Evolutionary conservation across 2,329 filamentous ascomycete species (phyloP), one percentile per base, ranked within the genome.

Genomic region (Sporothrix pallida): DNA sequence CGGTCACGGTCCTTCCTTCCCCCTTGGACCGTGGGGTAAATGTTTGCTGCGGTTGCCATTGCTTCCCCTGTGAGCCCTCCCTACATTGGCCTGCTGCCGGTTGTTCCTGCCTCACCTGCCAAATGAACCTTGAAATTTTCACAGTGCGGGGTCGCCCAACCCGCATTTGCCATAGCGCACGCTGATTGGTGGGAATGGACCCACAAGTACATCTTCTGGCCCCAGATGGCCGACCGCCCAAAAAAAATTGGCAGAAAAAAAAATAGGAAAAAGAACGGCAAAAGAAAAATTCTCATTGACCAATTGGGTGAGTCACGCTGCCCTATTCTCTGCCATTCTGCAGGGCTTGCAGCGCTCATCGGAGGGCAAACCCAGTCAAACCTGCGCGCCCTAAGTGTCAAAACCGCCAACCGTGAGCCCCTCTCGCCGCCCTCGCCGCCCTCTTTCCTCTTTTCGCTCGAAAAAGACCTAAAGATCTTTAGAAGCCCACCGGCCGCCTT

Each of bases 301-400:
- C 76, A 77, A 77, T 77, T 50, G 62, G 48, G 70, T 76, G 76
- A 76, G 52, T 77, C 75, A 77, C 71, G 17, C n/a, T 17, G 15
- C n/a, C 26, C 46, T 68, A 12, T 68, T 68, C 15, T 52, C 4
- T 23, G n/a, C 48, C 20, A 52, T 52, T 37, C 23, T 37, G 23
- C 46, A 68, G 48, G 26, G 26, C 48, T 37, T 68, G 65, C 62
- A 73, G 72, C 75, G 71, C 65, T 60, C 58, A 73, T 76, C 75
- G 74, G 75, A 75, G 74, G 15, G 60, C 37, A 13, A 48, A 42
- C 44, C 54, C 48, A 13, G 15, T 37, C 37, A 13, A 48, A 42
- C 44, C 54, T 58, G 12, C 42, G 20, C 17, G 10, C 44, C 12
- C n/a, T 46, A 46, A 65, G 62, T 44, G 62, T 65, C 42, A 67